Evolutionary conservation across 148 eudicot genomes (phyloP).

Genomic region (Nepenthes mirabilis): DNA sequence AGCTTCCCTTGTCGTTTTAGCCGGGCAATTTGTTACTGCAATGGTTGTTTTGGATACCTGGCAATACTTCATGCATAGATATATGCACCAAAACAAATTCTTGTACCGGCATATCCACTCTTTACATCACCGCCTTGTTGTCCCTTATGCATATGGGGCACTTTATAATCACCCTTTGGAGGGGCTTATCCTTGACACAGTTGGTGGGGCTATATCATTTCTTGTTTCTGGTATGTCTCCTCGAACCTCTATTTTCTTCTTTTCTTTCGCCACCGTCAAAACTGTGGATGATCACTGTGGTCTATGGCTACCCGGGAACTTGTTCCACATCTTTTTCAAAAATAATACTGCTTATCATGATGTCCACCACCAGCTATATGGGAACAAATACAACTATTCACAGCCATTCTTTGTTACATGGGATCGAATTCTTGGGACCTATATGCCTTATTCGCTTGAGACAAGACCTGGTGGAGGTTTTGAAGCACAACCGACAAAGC

Average conservation of each 20-base stretch:
- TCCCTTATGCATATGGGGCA: slow-evolving; percentile 19
- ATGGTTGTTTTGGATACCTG: too few species aligned
- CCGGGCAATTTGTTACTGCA: too few species aligned
- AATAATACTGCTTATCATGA: slow-evolving; percentile 10
- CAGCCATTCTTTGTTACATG: not conserved
- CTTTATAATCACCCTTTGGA: slow-evolving; percentile 21
- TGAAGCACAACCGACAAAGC: not conserved
- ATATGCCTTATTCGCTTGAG: too few species aligned
- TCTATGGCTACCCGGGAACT: too few species aligned
- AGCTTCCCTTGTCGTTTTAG: too few species aligned
- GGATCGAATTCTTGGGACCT: not conserved
- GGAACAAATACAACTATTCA: too few species aligned
- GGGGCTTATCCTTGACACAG: slow-evolving; percentile 18
- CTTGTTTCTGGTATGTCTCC: slow-evolving; percentile 20
- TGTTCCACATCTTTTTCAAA: slow-evolving; percentile 4
- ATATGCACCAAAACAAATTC: too few species aligned
- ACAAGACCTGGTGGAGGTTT: too few species aligned
- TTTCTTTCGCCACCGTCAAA: slow-evolving; percentile 19
- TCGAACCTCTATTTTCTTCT: slow-evolving; percentile 17
- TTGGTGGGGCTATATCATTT: slow-evolving; percentile 20
- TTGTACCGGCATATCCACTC: slow-evolving; percentile 14
- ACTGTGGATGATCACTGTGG: too few species aligned
- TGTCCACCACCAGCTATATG: not conserved
- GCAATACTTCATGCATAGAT: too few species aligned
- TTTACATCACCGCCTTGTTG: slow-evolving; percentile 14